Percentiles rank a stretch among this genome's conserved stretches.
These are phyloP conservation scores for Pichia cephalocereana DNA, from an alignment of 805 yeast genomes.

Conservation along the genomic window DNA sequence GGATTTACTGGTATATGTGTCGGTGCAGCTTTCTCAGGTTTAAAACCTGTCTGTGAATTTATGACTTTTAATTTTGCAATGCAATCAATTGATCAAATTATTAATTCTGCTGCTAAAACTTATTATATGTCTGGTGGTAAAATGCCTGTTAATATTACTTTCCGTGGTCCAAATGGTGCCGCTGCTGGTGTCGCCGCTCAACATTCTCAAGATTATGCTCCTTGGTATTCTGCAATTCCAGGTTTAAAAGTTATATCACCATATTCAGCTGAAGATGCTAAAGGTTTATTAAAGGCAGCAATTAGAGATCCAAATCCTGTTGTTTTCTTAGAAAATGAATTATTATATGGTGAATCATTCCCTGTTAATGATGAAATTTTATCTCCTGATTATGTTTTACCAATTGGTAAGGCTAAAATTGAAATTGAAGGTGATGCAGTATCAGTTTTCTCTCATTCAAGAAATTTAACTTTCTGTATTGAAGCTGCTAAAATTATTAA, in stretches of 20 bases:
- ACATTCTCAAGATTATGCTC: conserved; percentile 95
- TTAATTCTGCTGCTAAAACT: conserved; percentile 98
- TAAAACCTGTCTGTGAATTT: conserved; percentile 95
- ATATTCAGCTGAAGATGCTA: conserved; percentile 89
- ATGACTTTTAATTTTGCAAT: conserved; percentile 99
- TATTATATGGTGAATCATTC: conserved; percentile 85
- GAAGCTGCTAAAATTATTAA: conserved; percentile 85
- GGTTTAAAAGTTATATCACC: conserved; percentile 97
- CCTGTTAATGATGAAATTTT: conserved; percentile 83
- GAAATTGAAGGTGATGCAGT: conserved; percentile 91
- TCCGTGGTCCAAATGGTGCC: conserved; percentile 99
- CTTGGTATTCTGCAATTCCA: conserved; percentile 98
- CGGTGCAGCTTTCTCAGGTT: conserved; percentile 93
- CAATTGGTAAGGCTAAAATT: conserved; percentile 92
- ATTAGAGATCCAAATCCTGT: conserved; percentile 99
- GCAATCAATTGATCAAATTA: conserved; percentile 98
- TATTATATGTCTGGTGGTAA: conserved; percentile 99
- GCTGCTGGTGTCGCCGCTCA: conserved; percentile 99
- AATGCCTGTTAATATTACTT: conserved; percentile 93
- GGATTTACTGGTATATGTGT: conserved; percentile 94
- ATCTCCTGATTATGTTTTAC: conserved; percentile 81
- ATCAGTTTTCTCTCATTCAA: conserved; percentile 82
- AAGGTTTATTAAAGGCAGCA: conserved; percentile 93
- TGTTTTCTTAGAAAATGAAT: conserved; percentile 91
- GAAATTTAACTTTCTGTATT: conserved; percentile 79